Conservation (phyloP, 176 grass and related monocot genomes). For the Microstegium vimineum region DNA sequence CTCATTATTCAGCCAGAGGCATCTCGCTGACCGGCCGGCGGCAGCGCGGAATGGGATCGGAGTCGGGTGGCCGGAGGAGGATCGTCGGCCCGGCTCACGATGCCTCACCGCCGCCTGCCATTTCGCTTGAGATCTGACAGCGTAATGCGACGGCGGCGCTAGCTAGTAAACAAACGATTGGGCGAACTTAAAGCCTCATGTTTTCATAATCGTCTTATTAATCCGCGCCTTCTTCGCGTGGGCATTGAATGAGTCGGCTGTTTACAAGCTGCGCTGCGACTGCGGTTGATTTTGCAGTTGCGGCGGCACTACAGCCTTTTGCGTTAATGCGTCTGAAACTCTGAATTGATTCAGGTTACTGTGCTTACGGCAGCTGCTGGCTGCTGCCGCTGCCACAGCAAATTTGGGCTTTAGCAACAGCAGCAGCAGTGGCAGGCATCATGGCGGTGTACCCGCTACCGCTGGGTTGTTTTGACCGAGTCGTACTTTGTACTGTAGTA, state of each 20-base stretch:
- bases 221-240: too few relatives aligned
- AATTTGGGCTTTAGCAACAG: not conserved
- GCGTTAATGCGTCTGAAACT: conserved; percentile 28
- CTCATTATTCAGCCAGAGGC: not conserved
- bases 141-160: not conserved
- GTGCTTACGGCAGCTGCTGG: not conserved
- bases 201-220: too few relatives aligned
- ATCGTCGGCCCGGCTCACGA: not conserved
- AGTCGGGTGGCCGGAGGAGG: not conserved
- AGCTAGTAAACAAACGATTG: not conserved
- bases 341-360: conserved; percentile 15
- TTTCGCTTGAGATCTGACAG: not conserved
- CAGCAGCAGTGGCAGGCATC: not conserved
- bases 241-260: conserved; percentile 16
- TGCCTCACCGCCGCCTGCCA: not conserved
- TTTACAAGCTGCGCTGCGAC: not conserved
- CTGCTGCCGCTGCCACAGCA: not conserved
- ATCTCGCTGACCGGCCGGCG: conserved; percentile 2
- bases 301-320: not conserved
- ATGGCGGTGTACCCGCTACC: not conserved
- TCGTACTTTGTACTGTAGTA: not conserved
- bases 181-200: not conserved
- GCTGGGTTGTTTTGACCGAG: not conserved
- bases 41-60: conserved; percentile 30
- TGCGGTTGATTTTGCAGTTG: not conserved